Evolutionary conservation across 1,284 basidiomycete genomes (phyloP).

Genomic region (Boletus sp.): DNA sequence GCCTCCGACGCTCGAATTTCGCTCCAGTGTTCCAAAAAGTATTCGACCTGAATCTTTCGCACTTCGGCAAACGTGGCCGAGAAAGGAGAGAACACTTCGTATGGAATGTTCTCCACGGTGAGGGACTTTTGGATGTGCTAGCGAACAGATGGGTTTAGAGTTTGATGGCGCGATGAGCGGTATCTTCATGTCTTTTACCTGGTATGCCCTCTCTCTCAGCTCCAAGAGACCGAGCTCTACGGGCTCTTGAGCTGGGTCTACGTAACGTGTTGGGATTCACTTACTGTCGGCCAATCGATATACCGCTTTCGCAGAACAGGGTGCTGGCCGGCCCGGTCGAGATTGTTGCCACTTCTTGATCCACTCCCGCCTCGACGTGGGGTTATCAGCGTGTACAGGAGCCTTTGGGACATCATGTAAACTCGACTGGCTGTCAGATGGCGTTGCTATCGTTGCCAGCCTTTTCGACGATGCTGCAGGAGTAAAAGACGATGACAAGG

Average conservation of each 20-base stretch:
- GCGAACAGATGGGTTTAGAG: slow-evolving; percentile 7
- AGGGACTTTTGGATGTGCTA: slow-evolving; percentile 76
- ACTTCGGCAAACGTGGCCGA: slow-evolving; percentile 79
- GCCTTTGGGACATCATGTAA: slow-evolving; percentile 25
- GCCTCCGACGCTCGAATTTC: slow-evolving; percentile 76
- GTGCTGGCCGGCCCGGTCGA: slow-evolving; percentile 62
- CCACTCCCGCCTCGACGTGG: slow-evolving; percentile 57
- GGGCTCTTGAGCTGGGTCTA: neutral
- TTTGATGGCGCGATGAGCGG: neutral
- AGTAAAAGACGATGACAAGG: slow-evolving; percentile 68
- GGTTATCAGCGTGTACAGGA: slow-evolving; percentile 25
- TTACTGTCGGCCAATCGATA: slow-evolving; percentile 82
- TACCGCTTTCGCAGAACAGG: slow-evolving; percentile 85
- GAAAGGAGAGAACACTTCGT: slow-evolving; percentile 84
- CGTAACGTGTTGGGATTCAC: slow-evolving; percentile 25
- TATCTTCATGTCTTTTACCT: slow-evolving; percentile 35
- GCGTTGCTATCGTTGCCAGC: slow-evolving; percentile 21
- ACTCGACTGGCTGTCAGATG: slow-evolving; percentile 37
- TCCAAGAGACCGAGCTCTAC: slow-evolving; percentile 66
- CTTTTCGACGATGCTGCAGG: slow-evolving; percentile 23
- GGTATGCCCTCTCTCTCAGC: slow-evolving; percentile 65
- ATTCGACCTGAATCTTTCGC: slow-evolving; percentile 77
- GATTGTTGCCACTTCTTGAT: slow-evolving; percentile 57
- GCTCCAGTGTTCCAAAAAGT: slow-evolving; percentile 77
- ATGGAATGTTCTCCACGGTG: slow-evolving; percentile 76